phyloP scores from a whole-genome alignment of 257 asterid species.

The Paraleonurus japonicus region DNA sequence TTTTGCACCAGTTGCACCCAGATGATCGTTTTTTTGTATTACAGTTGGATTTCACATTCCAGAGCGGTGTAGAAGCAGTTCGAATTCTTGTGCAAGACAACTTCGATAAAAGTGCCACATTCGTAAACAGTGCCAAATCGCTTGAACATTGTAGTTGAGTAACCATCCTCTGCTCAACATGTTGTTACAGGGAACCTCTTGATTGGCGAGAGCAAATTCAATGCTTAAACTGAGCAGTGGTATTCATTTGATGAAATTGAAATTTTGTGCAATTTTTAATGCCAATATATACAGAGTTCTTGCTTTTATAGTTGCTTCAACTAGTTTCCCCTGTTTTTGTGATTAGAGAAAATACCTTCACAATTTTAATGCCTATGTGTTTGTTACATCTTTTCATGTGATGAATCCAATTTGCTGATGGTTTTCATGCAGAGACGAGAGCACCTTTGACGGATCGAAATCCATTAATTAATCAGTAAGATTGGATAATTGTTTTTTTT shows the following conservation, averaged over 20 bases:
- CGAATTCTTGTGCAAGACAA: conserved; percentile 68
- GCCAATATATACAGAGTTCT: background rate
- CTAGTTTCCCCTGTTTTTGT: background rate
- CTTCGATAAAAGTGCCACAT: conserved; percentile 76
- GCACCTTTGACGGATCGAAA: too few species aligned
- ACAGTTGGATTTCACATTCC: conserved; percentile 81
- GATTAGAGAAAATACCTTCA: background rate
- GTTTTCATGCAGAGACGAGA: background rate
- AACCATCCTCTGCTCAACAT: background rate
- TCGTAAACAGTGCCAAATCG: conserved; percentile 64
- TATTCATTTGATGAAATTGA: conserved; percentile 1
- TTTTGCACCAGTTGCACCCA: too few species aligned
- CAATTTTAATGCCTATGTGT: background rate
- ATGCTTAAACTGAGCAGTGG: background rate
- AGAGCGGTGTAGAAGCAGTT: conserved; percentile 76
- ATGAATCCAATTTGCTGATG: background rate
- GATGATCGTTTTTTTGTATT: too few species aligned
- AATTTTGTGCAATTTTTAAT: background rate
- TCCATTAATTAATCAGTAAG: too few species aligned
- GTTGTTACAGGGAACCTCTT: background rate
- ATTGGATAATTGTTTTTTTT: too few species aligned
- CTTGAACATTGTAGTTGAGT: conserved; percentile 15
- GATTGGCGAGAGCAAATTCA: background rate
- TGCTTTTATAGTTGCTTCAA: background rate
- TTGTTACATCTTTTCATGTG: background rate